Base-by-base conservation (phyloP, 1,284 basidiomycete species). In the Xanthoconium separans region DNA sequence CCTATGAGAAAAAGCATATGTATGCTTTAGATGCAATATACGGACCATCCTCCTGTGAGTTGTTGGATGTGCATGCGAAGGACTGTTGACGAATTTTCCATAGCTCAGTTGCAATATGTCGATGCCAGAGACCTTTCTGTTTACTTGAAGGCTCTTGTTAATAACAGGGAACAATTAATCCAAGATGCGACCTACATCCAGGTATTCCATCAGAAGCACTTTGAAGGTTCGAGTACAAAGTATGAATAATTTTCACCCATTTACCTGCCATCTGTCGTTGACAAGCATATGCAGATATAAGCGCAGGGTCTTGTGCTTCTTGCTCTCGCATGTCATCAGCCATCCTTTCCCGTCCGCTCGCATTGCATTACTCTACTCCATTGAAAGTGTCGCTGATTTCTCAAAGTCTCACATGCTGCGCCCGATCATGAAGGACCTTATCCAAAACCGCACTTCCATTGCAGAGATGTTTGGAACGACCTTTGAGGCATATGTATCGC, bases 21-120 rank as follows among this genome's bases (percentile, higher is more conserved):
- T 97, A 95, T 71, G 91, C 83, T 9, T 84, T 90, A 61, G 93
- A 97, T 63, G 76, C 75, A 1, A 81, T 97, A 47, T 98, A 98
- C 68, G 95, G 93, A 3, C 54, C 73, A 6, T 74, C 70, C 31
- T 85, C 86, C 7, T 73, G 88, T 90, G 47, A 58, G 86, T 74
- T 1, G 50, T 49, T 15, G 2, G 22, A 45, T 29, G 36, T 37
- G 11, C 47, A 39, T 44, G 22, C 3, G 30, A 29, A 33, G 24
- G 40, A 40, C 40, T 27, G n/a, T 47, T 64, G 18, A 66, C 27
- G 15, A 51, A 31, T 46, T 34, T 48, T 20, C 30, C 3, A 54
- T 55, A 89, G 89, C 76, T 39, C 70, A 78, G 33, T 73, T 97
- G 43, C 91, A 95, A 70, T 92, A 93, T 62, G 74, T 96, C 34